Conservation (phyloP, 257 asterid genomes). For the Penstemon davidsonii region DNA sequence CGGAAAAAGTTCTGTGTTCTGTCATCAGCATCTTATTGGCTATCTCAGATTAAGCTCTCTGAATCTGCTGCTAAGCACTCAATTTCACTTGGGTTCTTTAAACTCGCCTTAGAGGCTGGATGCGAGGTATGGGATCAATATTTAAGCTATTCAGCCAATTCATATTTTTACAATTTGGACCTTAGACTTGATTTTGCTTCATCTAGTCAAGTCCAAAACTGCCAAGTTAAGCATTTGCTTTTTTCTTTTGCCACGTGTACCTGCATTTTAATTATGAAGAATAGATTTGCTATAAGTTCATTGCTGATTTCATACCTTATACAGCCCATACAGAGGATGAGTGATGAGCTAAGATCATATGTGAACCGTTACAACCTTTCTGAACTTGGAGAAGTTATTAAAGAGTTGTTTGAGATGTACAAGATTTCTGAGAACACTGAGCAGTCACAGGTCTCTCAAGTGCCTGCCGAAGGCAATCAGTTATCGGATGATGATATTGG, state of each 20-base stretch:
- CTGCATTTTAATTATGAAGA: no score
- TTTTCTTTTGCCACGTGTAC: no score
- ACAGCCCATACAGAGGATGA: constrained; percentile 76
- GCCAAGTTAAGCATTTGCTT: no score
- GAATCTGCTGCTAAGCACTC: constrained; percentile 62
- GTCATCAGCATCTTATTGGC: background rate
- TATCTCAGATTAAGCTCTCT: constrained; percentile 51
- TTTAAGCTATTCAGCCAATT: no score
- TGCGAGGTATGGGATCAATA: constrained; percentile 39
- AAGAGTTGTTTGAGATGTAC: constrained; percentile 64
- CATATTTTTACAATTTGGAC: no score
- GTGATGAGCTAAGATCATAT: constrained; percentile 73
- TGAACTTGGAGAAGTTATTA: constrained; percentile 54
- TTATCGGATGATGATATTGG: constrained; percentile 65
- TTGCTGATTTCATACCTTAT: background rate
- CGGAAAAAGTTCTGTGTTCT: constrained; percentile 27
- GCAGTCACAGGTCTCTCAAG: constrained; percentile 58
- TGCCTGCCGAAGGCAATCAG: constrained; percentile 54
- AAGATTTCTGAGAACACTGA: constrained; percentile 55
- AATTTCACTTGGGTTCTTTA: constrained; percentile 61
- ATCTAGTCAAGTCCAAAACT: no score
- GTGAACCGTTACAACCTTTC: constrained; percentile 52
- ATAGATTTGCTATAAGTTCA: no score
- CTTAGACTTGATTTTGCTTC: no score
- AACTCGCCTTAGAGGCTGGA: constrained; percentile 76